Conservation (phyloP, 768 basidiomycete genomes). For the Baorangia bicolor region DNA sequence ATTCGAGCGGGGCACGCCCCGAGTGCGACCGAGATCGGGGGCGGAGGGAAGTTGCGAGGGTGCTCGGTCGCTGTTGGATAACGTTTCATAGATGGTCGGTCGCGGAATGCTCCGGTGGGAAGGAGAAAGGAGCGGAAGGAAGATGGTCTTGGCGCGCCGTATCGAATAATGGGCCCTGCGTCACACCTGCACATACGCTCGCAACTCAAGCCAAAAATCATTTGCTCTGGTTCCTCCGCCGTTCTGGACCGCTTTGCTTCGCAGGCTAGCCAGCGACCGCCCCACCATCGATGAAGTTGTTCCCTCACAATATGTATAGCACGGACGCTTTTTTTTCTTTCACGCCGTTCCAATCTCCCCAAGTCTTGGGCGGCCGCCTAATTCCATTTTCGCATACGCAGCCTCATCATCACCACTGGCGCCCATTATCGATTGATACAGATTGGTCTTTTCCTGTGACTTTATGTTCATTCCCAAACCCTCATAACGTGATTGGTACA, state of each 20-base stretch:
- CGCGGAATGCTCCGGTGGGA: slow-evolving; percentile 23
- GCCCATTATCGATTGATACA: slow-evolving; percentile 33
- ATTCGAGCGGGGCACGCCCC: slow-evolving; percentile 41
- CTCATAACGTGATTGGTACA: slow-evolving; percentile 23
- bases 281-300: slow-evolving; percentile 33
- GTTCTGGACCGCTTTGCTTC: slow-evolving; percentile 18
- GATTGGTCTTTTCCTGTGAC: slow-evolving; percentile 27
- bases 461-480: slow-evolving; percentile 24
- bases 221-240: slow-evolving; percentile 14
- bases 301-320: slow-evolving; percentile 45
- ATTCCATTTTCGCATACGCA: slow-evolving; percentile 28
- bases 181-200: slow-evolving; percentile 7
- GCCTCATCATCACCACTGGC: slow-evolving; percentile 27
- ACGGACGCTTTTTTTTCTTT: slow-evolving; percentile 79
- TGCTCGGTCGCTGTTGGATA: slow-evolving; percentile 38
- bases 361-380: slow-evolving; percentile 30
- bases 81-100: slow-evolving; percentile 35
- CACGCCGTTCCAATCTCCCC: slow-evolving; percentile 36
- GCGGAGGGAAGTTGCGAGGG: slow-evolving; percentile 34
- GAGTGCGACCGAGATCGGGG: slow-evolving; percentile 46
- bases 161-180: slow-evolving; percentile 9
- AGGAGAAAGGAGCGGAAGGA: slow-evolving; percentile 17
- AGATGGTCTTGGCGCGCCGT: slow-evolving; percentile 27
- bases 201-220: slow-evolving; percentile 20
- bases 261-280: slow-evolving; percentile 20